Conservation (phyloP, 495 filamentous ascomycete genomes). For the Lepraria neglecta region DNA sequence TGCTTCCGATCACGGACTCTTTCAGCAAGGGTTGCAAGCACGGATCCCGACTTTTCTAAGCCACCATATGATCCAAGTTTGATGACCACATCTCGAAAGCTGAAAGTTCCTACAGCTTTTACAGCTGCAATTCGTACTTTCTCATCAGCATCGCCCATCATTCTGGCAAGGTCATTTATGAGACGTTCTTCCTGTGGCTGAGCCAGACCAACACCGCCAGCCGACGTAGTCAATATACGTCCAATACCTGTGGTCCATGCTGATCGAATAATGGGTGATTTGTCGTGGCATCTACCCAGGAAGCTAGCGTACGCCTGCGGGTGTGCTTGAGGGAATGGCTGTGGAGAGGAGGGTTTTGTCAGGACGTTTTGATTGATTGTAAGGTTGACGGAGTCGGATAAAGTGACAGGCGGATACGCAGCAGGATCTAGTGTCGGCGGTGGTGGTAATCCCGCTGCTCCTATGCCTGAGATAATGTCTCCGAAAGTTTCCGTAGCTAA, state of each 20-base stretch:
- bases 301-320: conserved; percentile 72
- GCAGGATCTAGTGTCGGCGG: conserved; percentile 66
- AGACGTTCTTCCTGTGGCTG: conserved; percentile 67
- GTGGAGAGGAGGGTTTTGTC: conserved; percentile 69
- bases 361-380: conserved; percentile 57
- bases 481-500: conserved; percentile 90
- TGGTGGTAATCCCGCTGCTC: conserved; percentile 76
- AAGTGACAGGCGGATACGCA: conserved; percentile 67
- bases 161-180: conserved; percentile 65
- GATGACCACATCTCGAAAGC: conserved; percentile 67
- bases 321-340: conserved; percentile 77
- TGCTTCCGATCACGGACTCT: conserved; percentile 82
- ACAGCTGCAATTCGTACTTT: conserved; percentile 84
- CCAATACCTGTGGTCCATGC: conserved; percentile 82
- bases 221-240: conserved; percentile 73
- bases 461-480: conserved; percentile 87
- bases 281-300: conserved; percentile 76
- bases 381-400: conserved; percentile 51
- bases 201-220: conserved; percentile 76
- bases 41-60: conserved; percentile 58
- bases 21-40: conserved; percentile 76
- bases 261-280: conserved; percentile 67
- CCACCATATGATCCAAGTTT: conserved; percentile 73
- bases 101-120: conserved; percentile 68
- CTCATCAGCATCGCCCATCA: conserved; percentile 84